These are phyloP conservation scores for Monosporascus ibericus DNA, from an alignment of 2,329 filamentous ascomycete genomes.

Conservation along the genomic window DNA sequence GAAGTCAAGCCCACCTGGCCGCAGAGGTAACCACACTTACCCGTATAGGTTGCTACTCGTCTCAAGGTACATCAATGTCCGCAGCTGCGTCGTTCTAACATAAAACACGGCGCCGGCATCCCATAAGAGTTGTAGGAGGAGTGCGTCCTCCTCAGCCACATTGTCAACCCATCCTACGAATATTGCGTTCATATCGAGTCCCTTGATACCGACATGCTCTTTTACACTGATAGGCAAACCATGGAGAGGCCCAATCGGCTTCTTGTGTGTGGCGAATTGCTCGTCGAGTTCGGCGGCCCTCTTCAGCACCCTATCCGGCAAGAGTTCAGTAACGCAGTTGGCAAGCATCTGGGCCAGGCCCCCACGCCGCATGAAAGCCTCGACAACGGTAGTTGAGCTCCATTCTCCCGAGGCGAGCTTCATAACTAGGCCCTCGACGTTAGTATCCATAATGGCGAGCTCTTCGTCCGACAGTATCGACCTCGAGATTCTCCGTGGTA, in stretches of 20 bases:
- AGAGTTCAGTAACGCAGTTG: slow-evolving; percentile 22
- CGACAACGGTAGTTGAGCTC: slow-evolving; percentile 37
- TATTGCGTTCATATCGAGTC: slow-evolving; percentile 40
- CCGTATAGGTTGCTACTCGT: slow-evolving; percentile 42
- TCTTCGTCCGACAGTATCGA: slow-evolving; percentile 39
- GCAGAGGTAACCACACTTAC: slow-evolving; percentile 12
- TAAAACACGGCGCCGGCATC: slow-evolving; percentile 45
- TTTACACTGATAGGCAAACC: slow-evolving; percentile 39
- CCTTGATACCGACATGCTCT: slow-evolving; percentile 46
- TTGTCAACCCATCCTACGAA: slow-evolving; percentile 43
- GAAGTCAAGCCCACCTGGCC: no score
- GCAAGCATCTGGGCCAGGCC: slow-evolving; percentile 43
- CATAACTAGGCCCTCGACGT: slow-evolving; percentile 36
- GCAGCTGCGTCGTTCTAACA: slow-evolving; percentile 47
- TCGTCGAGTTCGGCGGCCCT: slow-evolving; percentile 18
- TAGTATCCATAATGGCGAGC: slow-evolving; percentile 41
- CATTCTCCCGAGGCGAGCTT: slow-evolving; percentile 37
- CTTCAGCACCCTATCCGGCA: slow-evolving; percentile 15
- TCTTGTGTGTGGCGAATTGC: slow-evolving; percentile 12
- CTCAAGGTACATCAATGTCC: slow-evolving; percentile 49
- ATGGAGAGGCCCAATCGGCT: slow-evolving; percentile 20
- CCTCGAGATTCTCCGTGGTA: slow-evolving; percentile 37
- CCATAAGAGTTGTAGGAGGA: slow-evolving; percentile 39
- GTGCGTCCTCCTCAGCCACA: slow-evolving; percentile 36
- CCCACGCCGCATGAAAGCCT: slow-evolving; percentile 49